phyloP scores from a whole-genome alignment of 495 filamentous ascomycete genomes.

The Achaetomiella virescens region DNA sequence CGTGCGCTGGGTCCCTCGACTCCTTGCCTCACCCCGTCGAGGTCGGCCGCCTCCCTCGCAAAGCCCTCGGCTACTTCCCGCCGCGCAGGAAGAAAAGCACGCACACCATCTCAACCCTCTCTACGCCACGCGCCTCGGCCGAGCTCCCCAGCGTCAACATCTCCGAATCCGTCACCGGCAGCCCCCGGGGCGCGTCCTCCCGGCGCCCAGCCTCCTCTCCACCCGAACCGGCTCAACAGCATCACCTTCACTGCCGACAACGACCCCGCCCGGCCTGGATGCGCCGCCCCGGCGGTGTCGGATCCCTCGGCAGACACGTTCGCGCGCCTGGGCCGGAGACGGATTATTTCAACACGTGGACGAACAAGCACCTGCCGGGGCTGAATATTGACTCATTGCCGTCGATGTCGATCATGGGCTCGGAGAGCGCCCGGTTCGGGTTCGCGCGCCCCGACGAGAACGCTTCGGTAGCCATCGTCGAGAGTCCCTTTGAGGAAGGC shows the following conservation, averaged over 20 bases:
- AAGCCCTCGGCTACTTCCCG: slow-evolving; percentile 84
- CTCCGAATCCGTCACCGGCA: slow-evolving; percentile 27
- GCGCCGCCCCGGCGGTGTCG: slow-evolving; percentile 76
- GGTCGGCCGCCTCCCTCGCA: slow-evolving; percentile 77
- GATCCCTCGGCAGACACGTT: slow-evolving; percentile 63
- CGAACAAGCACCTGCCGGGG: slow-evolving; percentile 68
- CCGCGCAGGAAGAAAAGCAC: slow-evolving; percentile 75
- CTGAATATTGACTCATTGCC: slow-evolving; percentile 54
- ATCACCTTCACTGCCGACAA: slow-evolving; percentile 26
- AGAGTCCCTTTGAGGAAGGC: slow-evolving; percentile 43
- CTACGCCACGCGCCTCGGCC: slow-evolving; percentile 57
- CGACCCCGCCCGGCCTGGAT: slow-evolving; percentile 47
- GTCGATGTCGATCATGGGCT: slow-evolving; percentile 48
- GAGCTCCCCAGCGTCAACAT: slow-evolving; percentile 46
- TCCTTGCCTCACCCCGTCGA: slow-evolving; percentile 64
- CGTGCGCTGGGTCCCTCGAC: slow-evolving; percentile 81
- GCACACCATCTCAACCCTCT: slow-evolving; percentile 48
- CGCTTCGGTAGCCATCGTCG: slow-evolving; percentile 36
- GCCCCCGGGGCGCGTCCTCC: slow-evolving; percentile 33
- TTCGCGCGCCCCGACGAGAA: slow-evolving; percentile 32
- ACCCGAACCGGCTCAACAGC: slow-evolving; percentile 19
- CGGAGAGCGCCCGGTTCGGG: slow-evolving; percentile 45
- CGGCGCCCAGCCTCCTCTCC: slow-evolving; percentile 36
- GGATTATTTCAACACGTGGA: slow-evolving; percentile 73
- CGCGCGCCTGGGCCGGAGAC: slow-evolving; percentile 70